phyloP scores from a whole-genome alignment of 371 early-diverging fungal genomes.

The Mortierella sp. region DNA sequence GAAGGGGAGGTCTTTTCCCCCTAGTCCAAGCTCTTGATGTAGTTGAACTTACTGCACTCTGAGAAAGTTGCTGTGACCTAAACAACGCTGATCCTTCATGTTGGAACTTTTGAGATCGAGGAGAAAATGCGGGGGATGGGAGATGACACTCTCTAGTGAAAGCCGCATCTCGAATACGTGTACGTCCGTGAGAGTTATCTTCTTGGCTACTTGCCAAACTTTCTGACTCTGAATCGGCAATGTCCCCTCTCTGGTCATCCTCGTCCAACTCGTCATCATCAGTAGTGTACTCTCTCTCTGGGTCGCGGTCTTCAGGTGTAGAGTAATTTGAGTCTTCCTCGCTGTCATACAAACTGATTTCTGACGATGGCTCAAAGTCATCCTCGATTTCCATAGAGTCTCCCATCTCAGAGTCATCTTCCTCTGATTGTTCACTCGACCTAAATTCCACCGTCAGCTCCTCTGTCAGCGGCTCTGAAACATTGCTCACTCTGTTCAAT shows the following conservation, averaged over 20 bases:
- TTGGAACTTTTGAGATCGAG: constrained; percentile 1
- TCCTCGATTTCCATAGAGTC: constrained; percentile 15
- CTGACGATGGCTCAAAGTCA: constrained; percentile 22
- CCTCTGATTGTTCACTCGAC: constrained; percentile 41
- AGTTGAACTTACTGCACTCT: constrained; percentile 16
- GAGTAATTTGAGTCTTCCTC: constrained; percentile 27
- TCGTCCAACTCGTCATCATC: constrained; percentile 3
- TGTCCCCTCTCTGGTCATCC: background rate
- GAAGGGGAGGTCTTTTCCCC: constrained; percentile 13
- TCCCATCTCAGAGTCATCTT: constrained; percentile 13
- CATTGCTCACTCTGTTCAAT: background rate
- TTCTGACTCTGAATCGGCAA: constrained; percentile 4
- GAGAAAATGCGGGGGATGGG: constrained; percentile 16
- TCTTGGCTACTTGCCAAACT: background rate
- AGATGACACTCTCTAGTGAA: constrained; percentile 2
- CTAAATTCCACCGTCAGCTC: constrained; percentile 30
- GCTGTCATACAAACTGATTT: constrained; percentile 21
- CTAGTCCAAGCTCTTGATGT: constrained; percentile 11
- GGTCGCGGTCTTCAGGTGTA: constrained; percentile 4
- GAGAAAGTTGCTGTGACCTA: constrained; percentile 7
- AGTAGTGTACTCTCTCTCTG: background rate
- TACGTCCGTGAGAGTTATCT: background rate
- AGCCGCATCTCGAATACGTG: background rate
- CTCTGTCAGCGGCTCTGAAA: constrained; percentile 25
- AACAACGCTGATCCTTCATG: constrained; percentile 10